phyloP scores from a whole-genome alignment of 2,329 filamentous ascomycete genomes.

The Clarireedia sp. region DNA sequence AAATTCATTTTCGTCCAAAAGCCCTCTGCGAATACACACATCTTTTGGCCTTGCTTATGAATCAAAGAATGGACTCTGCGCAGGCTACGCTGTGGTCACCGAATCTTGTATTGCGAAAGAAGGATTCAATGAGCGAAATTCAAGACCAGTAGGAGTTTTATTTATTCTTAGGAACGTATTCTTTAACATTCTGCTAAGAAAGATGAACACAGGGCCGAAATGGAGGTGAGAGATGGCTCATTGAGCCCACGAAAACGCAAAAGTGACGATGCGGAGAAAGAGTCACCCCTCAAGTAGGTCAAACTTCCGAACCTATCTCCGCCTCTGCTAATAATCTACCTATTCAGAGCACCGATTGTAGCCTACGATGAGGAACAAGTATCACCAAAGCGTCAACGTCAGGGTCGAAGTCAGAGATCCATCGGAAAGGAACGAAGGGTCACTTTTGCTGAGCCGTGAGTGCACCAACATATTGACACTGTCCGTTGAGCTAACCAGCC shows the following conservation, averaged over 20 bases:
- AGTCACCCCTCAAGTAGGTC: no score
- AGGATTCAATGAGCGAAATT: background rate
- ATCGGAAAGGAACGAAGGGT: background rate
- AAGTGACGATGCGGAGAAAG: no score
- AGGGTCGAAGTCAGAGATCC: background rate
- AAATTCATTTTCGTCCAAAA: no score
- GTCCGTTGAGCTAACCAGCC: background rate
- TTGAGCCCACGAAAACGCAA: no score
- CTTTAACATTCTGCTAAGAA: no score
- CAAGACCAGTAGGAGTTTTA: background rate
- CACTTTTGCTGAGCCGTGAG: background rate
- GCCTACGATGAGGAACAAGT: background rate
- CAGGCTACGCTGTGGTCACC: background rate
- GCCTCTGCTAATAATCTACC: background rate
- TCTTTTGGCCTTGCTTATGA: no score
- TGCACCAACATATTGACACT: background rate
- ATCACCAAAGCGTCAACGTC: constrained; percentile 5
- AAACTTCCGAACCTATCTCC: no score
- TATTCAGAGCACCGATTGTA: background rate
- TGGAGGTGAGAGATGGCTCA: no score
- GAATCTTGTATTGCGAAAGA: background rate
- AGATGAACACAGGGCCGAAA: no score
- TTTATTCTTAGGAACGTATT: background rate
- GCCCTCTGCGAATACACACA: no score
- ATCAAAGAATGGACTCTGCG: background rate